These are phyloP conservation scores for Kazachstania bromeliacearum DNA, from an alignment of 805 yeast genomes.

Conservation along the genomic window DNA sequence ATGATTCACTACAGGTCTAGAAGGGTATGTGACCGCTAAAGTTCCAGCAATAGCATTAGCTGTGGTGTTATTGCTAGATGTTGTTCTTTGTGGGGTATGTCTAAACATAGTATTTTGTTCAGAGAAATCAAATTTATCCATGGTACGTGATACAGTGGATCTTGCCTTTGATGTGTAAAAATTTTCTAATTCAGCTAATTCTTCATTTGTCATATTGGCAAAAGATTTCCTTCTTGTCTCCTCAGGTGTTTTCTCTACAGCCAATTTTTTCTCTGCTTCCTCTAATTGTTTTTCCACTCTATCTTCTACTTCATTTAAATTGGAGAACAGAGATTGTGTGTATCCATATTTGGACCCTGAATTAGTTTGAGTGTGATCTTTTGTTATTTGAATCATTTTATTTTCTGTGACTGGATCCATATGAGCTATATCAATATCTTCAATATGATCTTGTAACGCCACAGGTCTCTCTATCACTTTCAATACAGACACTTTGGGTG, in stretches of 20 bases:
- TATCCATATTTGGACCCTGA: conserved; percentile 25
- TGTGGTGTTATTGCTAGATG: neutral
- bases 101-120: conserved; percentile 19
- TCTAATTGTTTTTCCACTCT: conserved; percentile 9
- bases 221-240: conserved; percentile 22
- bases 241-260: too few relatives aligned
- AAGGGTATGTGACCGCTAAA: conserved; percentile 24
- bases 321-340: conserved; percentile 26
- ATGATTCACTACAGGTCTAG: conserved; percentile 25
- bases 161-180: conserved; percentile 21
- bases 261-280: conserved; percentile 1
- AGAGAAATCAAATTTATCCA: conserved; percentile 26
- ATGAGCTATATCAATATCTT: conserved; percentile 19
- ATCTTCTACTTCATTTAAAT: conserved; percentile 30
- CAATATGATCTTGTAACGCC: conserved; percentile 12
- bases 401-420: conserved; percentile 15
- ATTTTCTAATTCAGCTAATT: conserved; percentile 23
- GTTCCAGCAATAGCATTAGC: conserved; percentile 14
- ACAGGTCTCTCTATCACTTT: conserved; percentile 7
- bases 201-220: conserved; percentile 28
- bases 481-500: conserved; percentile 16
- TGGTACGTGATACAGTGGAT: conserved; percentile 14
- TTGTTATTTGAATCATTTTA: conserved; percentile 15
- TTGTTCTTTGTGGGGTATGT: conserved; percentile 4
- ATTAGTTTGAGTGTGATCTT: conserved; percentile 23